Evolutionary conservation across 148 eudicot genomes (phyloP).

Genomic region (Drosera capensis): DNA sequence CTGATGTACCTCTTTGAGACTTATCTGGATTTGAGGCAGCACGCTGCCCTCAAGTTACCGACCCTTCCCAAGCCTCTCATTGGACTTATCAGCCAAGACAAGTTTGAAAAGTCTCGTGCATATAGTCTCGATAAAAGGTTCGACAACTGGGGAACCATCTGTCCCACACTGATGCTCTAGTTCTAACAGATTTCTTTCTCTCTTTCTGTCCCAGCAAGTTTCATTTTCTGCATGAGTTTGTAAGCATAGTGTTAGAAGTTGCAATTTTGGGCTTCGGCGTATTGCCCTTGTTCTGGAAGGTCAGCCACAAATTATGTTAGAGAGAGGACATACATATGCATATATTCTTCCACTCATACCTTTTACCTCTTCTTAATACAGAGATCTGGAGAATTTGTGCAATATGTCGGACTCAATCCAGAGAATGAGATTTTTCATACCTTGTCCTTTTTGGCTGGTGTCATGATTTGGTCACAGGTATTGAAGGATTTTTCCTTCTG

Average conservation of each 20-base stretch:
- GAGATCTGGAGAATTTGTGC: constrained; percentile 59
- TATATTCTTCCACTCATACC: constrained; percentile 3
- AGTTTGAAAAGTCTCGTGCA: constrained; percentile 87
- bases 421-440: constrained; percentile 90
- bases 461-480: constrained; percentile 99
- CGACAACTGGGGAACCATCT: not conserved
- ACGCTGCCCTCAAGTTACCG: constrained; percentile 65
- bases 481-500: not conserved
- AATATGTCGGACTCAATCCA: constrained; percentile 40
- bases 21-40: constrained; percentile 79
- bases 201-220: constrained; percentile 61
- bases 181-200: not conserved
- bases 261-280: constrained; percentile 64
- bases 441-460: constrained; percentile 87
- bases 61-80: constrained; percentile 73
- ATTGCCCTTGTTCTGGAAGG: constrained; percentile 97
- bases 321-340: not conserved
- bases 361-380: constrained; percentile 15
- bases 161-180: not conserved
- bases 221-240: constrained; percentile 83
- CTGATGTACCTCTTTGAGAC: constrained; percentile 81
- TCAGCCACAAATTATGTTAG: constrained; percentile 14
- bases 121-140: constrained; percentile 97
- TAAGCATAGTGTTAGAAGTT: constrained; percentile 75
- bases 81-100: constrained; percentile 84